Evolutionary conservation across 2,329 filamentous ascomycete species (phyloP).

Genomic region (Rhinocladiella similis): DNA sequence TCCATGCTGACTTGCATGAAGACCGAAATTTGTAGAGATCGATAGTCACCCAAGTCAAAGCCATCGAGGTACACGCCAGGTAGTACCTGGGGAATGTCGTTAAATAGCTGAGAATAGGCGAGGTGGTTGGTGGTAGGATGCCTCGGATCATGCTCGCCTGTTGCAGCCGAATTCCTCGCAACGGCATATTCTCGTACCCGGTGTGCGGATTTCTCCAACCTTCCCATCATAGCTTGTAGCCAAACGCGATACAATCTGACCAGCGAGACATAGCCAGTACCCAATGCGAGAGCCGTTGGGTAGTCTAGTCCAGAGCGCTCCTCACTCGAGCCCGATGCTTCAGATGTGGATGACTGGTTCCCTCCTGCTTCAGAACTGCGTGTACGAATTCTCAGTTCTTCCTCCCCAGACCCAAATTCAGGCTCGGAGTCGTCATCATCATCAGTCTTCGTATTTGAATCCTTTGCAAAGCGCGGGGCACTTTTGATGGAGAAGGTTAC

Average conservation of each 20-base stretch:
- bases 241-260: constrained; percentile 4
- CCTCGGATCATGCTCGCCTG: not conserved
- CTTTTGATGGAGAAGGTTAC: not conserved
- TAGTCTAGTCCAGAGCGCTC: not conserved
- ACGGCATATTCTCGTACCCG: not conserved
- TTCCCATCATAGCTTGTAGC: constrained; percentile 3
- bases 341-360: not conserved
- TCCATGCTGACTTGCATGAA: constrained; percentile 12
- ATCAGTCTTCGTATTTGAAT: too few relatives aligned
- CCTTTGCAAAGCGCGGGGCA: not conserved
- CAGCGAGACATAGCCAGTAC: constrained; percentile 3
- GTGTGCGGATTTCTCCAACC: not conserved
- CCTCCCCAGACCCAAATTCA: too few relatives aligned
- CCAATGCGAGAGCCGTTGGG: constrained; percentile 2
- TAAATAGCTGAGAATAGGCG: not conserved
- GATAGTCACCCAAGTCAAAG: constrained; percentile 4
- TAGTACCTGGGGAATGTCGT: not conserved
- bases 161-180: not conserved
- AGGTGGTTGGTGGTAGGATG: not conserved
- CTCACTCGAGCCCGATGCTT: not conserved
- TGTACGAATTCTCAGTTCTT: too few relatives aligned
- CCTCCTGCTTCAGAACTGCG: too few relatives aligned
- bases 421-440: too few relatives aligned
- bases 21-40: constrained; percentile 7
- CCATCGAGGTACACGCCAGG: constrained; percentile 4